Evolutionary conservation across 164 flowering plant genomes (phyloP).

Genomic region (Echeveria elegans): DNA sequence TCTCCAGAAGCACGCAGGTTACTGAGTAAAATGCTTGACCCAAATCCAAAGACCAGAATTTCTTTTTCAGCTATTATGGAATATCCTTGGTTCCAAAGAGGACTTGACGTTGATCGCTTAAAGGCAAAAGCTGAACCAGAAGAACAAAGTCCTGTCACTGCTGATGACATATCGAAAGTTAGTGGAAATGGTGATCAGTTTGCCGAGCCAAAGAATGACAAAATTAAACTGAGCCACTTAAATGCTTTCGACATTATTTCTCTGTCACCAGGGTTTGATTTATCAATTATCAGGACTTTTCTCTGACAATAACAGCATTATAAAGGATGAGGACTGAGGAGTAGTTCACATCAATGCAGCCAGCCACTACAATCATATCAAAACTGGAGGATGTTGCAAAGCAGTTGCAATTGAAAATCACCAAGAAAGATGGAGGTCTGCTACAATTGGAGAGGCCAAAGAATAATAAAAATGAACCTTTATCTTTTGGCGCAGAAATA

Average conservation of each 20-base stretch:
- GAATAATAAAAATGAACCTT: constrained; percentile 18
- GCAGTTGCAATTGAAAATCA: too few relatives aligned
- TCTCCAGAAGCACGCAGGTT: too few relatives aligned
- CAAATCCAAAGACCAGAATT: constrained; percentile 32
- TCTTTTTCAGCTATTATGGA: constrained; percentile 33
- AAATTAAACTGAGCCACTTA: constrained; percentile 16
- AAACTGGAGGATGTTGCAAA: too few relatives aligned
- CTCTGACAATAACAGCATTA: too few relatives aligned
- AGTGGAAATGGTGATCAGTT: background rate
- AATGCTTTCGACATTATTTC: constrained; percentile 59
- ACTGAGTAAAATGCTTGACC: too few relatives aligned
- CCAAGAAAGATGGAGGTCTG: constrained; percentile 35
- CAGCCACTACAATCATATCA: too few relatives aligned
- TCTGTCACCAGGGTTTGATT: too few relatives aligned
- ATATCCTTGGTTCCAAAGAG: constrained; percentile 41
- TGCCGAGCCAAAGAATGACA: constrained; percentile 11
- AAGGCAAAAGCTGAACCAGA: constrained; percentile 6
- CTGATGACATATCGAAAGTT: constrained; percentile 4
- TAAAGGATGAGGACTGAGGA: too few relatives aligned
- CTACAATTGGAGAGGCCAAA: constrained; percentile 24
- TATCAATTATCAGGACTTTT: too few relatives aligned
- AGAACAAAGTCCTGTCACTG: constrained; percentile 12
- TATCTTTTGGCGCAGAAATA: constrained; percentile 30
- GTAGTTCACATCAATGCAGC: too few relatives aligned
- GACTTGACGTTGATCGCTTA: too few relatives aligned